Evolutionary conservation across 805 yeast species (phyloP).

Genomic region (Millerozyma miso): DNA sequence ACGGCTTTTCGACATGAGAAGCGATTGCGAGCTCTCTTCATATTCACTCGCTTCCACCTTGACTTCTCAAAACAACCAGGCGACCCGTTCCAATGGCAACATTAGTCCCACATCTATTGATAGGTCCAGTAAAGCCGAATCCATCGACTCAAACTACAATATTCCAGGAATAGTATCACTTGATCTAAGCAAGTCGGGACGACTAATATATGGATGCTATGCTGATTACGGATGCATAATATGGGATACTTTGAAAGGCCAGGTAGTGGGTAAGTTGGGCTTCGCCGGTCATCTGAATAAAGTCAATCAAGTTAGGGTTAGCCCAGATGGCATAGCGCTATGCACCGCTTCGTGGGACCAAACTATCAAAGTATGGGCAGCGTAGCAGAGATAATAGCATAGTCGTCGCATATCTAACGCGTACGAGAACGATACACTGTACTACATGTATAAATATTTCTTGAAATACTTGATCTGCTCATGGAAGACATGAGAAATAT

Average conservation of each 20-base stretch:
- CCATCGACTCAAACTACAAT: constrained; percentile 35
- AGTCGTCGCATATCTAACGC: too few species aligned
- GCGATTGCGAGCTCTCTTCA: constrained; percentile 62
- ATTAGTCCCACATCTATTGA: constrained; percentile 6
- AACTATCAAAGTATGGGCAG: constrained; percentile 64
- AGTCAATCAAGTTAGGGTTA: constrained; percentile 57
- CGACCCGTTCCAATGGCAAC: neutral
- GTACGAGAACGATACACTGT: too few species aligned
- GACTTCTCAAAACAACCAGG: neutral
- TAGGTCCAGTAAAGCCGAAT: constrained; percentile 8
- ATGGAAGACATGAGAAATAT: too few species aligned
- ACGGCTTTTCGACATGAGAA: constrained; percentile 68
- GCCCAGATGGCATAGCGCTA: constrained; percentile 73
- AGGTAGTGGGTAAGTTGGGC: constrained; percentile 59
- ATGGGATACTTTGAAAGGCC: constrained; percentile 72
- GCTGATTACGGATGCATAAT: constrained; percentile 70
- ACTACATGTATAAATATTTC: too few species aligned
- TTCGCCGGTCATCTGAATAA: constrained; percentile 47
- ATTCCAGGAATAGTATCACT: constrained; percentile 68
- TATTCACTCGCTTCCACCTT: constrained; percentile 32
- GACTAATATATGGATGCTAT: constrained; percentile 71
- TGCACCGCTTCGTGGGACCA: constrained; percentile 82
- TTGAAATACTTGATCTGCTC: too few species aligned
- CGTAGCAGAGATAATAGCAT: constrained; percentile 5
- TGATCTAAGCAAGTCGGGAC: constrained; percentile 70